Conservation (phyloP, 2,329 filamentous ascomycete genomes). For the Talaromyces marneffei region DNA sequence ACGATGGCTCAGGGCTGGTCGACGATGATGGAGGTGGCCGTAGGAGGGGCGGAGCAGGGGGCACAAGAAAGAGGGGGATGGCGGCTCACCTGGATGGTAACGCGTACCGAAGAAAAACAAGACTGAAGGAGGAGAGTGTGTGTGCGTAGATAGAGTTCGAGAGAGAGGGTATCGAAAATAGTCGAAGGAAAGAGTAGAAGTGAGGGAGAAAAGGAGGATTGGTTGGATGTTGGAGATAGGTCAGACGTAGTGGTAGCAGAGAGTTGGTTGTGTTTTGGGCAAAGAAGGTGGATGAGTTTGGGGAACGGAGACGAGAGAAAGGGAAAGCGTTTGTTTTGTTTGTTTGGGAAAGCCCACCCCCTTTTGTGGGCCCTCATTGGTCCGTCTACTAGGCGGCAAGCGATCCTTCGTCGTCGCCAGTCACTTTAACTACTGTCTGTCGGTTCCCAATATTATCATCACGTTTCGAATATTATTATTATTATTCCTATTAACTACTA, state of each 20-base stretch:
- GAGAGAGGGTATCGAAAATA: constrained; percentile 14
- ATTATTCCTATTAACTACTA: no score
- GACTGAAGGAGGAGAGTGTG: constrained; percentile 16
- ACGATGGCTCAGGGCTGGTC: constrained; percentile 2
- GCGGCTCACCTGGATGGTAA: constrained; percentile 16
- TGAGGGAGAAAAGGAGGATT: constrained; percentile 19
- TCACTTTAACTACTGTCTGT: background rate
- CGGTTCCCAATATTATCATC: background rate
- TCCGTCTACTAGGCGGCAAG: constrained; percentile 11
- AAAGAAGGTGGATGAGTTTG: constrained; percentile 6
- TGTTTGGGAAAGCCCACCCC: constrained; percentile 1
- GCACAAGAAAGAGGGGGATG: constrained; percentile 15
- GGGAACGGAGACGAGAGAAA: background rate
- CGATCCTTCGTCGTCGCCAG: background rate
- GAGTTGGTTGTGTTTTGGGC: constrained; percentile 16
- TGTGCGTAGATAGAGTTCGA: constrained; percentile 15
- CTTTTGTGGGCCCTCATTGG: constrained; percentile 11
- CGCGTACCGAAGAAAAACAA: constrained; percentile 14
- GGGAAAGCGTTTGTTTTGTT: constrained; percentile 11
- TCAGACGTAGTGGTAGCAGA: constrained; percentile 18
- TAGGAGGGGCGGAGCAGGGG: constrained; percentile 14
- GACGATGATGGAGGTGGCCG: constrained; percentile 8
- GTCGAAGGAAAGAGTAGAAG: constrained; percentile 11
- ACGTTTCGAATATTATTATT: background rate
- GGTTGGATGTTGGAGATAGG: constrained; percentile 16